These are phyloP conservation scores for Mycena citricolor DNA, from an alignment of 1,284 basidiomycete species.

Conservation along the genomic window DNA sequence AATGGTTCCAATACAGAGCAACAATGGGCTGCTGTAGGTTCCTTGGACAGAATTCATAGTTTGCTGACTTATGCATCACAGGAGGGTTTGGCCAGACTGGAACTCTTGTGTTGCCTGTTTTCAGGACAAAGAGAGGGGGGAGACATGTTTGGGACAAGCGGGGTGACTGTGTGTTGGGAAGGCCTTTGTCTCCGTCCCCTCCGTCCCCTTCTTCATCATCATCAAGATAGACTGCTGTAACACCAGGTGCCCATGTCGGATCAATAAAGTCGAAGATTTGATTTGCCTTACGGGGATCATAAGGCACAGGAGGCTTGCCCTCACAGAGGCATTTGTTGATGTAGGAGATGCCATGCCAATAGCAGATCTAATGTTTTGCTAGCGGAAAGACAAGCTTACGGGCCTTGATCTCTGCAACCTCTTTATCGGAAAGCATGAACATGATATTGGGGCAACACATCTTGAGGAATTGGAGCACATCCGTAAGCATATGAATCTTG, in stretches of 20 bases:
- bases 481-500: no score
- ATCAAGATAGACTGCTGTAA: slow-evolving; percentile 5
- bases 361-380: no score
- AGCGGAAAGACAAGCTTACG: no score
- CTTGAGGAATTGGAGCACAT: no score
- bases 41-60: slow-evolving; percentile 2
- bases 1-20: slow-evolving; percentile 11
- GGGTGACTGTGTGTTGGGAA: no score
- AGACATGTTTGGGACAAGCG: no score
- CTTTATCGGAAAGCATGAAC: no score
- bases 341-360: no score
- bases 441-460: no score
- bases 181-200: background rate
- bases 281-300: slow-evolving; percentile 13
- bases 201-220: slow-evolving; percentile 3
- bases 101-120: slow-evolving; percentile 3
- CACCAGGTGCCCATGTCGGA: slow-evolving; percentile 20
- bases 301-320: slow-evolving; percentile 8
- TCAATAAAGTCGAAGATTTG: slow-evolving; percentile 14
- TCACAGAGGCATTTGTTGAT: slow-evolving; percentile 9
- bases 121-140: slow-evolving; percentile 13
- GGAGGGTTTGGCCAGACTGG: slow-evolving; percentile 13
- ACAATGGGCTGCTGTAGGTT: slow-evolving; percentile 4
- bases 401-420: no score
- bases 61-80: background rate